Percentiles rank a stretch among this genome's conserved stretches.
phyloP scores from a whole-genome alignment of 2,329 filamentous ascomycete species.

The Fusarium annulatum region DNA sequence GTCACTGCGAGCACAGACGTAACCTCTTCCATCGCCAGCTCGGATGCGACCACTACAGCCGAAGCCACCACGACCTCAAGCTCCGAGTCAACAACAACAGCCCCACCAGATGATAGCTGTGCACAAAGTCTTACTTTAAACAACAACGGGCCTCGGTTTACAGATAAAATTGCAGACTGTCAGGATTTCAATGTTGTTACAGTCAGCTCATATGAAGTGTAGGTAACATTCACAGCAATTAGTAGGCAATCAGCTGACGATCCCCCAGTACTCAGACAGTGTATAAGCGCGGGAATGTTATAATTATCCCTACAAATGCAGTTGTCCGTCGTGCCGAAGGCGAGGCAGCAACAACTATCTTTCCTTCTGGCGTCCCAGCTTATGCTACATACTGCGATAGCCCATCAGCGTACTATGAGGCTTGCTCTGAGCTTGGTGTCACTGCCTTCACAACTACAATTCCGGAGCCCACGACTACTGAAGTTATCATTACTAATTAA shows the following conservation, averaged over 20 bases:
- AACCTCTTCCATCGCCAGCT: not conserved
- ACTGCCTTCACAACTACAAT: not conserved
- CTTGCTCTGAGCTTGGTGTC: accelerated
- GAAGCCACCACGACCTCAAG: not conserved
- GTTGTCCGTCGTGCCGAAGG: not conserved
- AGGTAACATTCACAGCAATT: accelerated
- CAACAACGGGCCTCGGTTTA: not conserved
- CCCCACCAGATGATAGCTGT: not conserved
- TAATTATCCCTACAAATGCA: not conserved
- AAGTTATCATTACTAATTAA: accelerated
- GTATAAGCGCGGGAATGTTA: accelerated
- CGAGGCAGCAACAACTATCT: not conserved
- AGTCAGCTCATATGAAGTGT: not conserved
- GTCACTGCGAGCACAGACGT: not conserved
- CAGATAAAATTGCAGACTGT: accelerated
- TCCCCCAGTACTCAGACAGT: accelerated
- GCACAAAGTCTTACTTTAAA: too few species aligned
- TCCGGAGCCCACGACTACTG: not conserved
- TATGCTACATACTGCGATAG: not conserved
- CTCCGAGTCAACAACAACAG: not conserved
- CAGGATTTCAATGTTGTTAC: not conserved
- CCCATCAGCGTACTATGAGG: not conserved
- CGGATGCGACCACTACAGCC: not conserved
- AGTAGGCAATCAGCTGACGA: accelerated
- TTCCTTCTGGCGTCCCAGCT: accelerated